Evolutionary conservation across 2,329 filamentous ascomycete species (phyloP).

Genomic region (Grosmannia clavigera): DNA sequence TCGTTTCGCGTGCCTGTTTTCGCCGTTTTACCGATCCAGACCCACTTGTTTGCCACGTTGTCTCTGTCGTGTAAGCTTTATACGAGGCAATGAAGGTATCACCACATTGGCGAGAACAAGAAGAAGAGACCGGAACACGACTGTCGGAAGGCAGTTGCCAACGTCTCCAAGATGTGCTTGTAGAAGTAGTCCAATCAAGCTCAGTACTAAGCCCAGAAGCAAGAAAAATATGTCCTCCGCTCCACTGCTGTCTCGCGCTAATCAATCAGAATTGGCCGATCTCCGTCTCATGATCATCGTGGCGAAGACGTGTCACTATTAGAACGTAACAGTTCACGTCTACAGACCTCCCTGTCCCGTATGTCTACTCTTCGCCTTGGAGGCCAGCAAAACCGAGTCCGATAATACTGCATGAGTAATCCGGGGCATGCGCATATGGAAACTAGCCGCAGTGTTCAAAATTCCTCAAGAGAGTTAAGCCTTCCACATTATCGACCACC

Average conservation of each 20-base stretch:
- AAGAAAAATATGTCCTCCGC: not conserved
- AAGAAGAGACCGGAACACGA: no score
- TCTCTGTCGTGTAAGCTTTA: not conserved
- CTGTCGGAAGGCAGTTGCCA: not conserved
- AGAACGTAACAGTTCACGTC: no score
- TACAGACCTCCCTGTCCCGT: no score
- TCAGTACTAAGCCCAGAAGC: not conserved
- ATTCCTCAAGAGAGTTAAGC: not conserved
- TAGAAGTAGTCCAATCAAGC: not conserved
- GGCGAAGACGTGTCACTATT: no score
- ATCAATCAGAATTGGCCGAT: not conserved
- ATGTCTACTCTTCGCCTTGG: no score
- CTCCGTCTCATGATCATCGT: not conserved
- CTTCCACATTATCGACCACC: not conserved
- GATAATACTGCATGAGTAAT: no score
- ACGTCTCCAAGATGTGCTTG: not conserved
- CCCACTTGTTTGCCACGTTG: not conserved
- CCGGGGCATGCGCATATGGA: no score
- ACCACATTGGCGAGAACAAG: not conserved
- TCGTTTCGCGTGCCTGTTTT: not conserved
- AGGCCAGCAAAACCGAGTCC: no score
- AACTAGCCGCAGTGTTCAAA: no score
- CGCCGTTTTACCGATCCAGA: not conserved
- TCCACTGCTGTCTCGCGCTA: not conserved
- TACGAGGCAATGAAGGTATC: not conserved